phyloP scores from a whole-genome alignment of 106 monocot genomes.

The Allium cepa region DNA sequence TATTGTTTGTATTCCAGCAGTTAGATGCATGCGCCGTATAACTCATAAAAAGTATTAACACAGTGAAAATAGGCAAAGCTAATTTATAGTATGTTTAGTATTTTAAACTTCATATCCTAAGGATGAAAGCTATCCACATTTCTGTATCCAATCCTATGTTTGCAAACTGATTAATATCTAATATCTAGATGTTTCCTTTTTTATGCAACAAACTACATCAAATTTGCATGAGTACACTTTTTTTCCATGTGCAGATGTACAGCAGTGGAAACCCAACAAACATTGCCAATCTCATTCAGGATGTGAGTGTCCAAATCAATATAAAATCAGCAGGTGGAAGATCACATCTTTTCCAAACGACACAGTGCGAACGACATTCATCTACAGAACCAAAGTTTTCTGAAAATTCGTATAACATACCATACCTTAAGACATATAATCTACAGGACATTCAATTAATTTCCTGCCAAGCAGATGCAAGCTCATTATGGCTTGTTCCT shows the following conservation, averaged over 20 bases:
- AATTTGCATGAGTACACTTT: neutral
- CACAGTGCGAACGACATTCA: slow-evolving; percentile 54
- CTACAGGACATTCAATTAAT: slow-evolving; percentile 92
- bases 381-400: slow-evolving; percentile 31
- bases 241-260: slow-evolving; percentile 63
- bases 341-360: slow-evolving; percentile 64
- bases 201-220: neutral
- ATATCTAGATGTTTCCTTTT: neutral
- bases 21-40: too few species aligned
- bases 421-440: slow-evolving; percentile 64
- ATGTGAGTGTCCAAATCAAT: slow-evolving; percentile 84
- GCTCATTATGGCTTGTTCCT: slow-evolving; percentile 78
- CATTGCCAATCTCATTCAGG: slow-evolving; percentile 85
- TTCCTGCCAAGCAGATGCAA: slow-evolving; percentile 93
- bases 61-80: too few species aligned
- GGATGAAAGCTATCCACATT: neutral
- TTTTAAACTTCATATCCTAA: too few species aligned
- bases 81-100: too few species aligned
- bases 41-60: too few species aligned
- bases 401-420: slow-evolving; percentile 31
- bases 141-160: neutral
- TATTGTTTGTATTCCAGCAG: too few species aligned
- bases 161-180: neutral
- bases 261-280: slow-evolving; percentile 99
- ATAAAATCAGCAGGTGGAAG: slow-evolving; percentile 69